Evolutionary conservation across 1,284 basidiomycete species (phyloP).

Genomic region (Tetrapyrgos nigripes): DNA sequence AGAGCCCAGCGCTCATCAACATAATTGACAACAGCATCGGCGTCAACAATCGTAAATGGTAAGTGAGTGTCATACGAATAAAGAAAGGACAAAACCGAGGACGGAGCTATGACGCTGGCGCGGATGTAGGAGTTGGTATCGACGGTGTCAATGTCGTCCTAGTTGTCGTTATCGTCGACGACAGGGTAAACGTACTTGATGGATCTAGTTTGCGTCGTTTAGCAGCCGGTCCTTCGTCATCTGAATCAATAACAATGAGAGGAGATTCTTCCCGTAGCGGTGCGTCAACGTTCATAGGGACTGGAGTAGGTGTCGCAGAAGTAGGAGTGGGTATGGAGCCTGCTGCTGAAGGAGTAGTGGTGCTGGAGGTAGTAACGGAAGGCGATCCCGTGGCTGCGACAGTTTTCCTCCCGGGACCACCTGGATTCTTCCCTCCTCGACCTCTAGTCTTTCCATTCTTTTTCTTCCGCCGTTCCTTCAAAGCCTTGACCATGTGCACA

Average conservation of each 20-base stretch:
- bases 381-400: slow-evolving; percentile 17
- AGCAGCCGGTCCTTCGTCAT: slow-evolving; percentile 55
- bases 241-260: slow-evolving; percentile 63
- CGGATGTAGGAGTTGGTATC: too few species aligned
- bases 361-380: not conserved
- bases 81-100: not conserved
- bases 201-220: slow-evolving; percentile 61
- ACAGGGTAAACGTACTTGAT: not conserved
- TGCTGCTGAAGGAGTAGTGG: not conserved
- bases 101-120: not conserved
- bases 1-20: too few species aligned
- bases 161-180: not conserved
- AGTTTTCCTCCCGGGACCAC: slow-evolving; percentile 34
- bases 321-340: not conserved
- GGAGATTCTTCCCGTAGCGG: slow-evolving; percentile 44
- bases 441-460: slow-evolving; percentile 57
- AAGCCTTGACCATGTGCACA: slow-evolving; percentile 82
- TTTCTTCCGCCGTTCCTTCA: slow-evolving; percentile 77
- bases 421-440: slow-evolving; percentile 36
- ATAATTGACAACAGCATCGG: too few species aligned
- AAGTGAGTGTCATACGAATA: too few species aligned
- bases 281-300: slow-evolving; percentile 24
- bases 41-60: too few species aligned
- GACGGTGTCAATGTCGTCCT: not conserved
- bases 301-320: not conserved